A percentile compares a stretch with the other conserved stretches of the same genome.
Evolutionary conservation across 495 filamentous ascomycete genomes (phyloP).

Genomic region (Xylaria intraflava): DNA sequence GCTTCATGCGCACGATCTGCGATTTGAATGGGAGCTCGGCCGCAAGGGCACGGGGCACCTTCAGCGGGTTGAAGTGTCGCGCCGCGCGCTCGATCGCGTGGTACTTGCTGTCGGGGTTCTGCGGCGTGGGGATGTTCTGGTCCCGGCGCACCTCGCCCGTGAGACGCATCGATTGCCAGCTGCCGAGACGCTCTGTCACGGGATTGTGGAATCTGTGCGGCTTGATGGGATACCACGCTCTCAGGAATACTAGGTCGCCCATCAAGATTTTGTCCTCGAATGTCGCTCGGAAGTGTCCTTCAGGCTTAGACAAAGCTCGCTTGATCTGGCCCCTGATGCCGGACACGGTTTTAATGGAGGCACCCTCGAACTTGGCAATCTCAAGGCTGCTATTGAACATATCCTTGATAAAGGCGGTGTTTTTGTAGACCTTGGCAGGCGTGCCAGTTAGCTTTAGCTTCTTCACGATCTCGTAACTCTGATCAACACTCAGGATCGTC

Average conservation of each 20-base stretch:
- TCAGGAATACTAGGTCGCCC: constrained; percentile 90
- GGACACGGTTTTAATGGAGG: constrained; percentile 89
- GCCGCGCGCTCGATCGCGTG: constrained; percentile 68
- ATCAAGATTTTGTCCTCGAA: constrained; percentile 98
- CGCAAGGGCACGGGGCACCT: constrained; percentile 77
- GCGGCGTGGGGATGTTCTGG: constrained; percentile 66
- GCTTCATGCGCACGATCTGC: constrained; percentile 76
- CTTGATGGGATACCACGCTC: constrained; percentile 94
- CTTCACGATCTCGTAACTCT: constrained; percentile 94
- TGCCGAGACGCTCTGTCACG: constrained; percentile 78
- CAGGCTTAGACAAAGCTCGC: constrained; percentile 79
- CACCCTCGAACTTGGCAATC: constrained; percentile 97
- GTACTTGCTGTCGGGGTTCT: constrained; percentile 75
- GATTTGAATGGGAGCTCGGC: constrained; percentile 87
- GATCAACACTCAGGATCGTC: constrained; percentile 85
- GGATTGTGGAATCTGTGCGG: constrained; percentile 96
- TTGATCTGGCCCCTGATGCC: constrained; percentile 97
- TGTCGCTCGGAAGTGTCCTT: constrained; percentile 90
- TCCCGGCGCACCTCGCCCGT: constrained; percentile 88
- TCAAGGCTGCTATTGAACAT: constrained; percentile 93
- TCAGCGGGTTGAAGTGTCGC: constrained; percentile 90
- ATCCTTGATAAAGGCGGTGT: constrained; percentile 96
- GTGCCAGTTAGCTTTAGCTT: constrained; percentile 91
- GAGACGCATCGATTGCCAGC: constrained; percentile 83
- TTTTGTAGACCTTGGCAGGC: constrained; percentile 97